These are phyloP conservation scores for Kappamyces sp. DNA, from an alignment of 192 early-diverging fungal species.

Conservation along the genomic window DNA sequence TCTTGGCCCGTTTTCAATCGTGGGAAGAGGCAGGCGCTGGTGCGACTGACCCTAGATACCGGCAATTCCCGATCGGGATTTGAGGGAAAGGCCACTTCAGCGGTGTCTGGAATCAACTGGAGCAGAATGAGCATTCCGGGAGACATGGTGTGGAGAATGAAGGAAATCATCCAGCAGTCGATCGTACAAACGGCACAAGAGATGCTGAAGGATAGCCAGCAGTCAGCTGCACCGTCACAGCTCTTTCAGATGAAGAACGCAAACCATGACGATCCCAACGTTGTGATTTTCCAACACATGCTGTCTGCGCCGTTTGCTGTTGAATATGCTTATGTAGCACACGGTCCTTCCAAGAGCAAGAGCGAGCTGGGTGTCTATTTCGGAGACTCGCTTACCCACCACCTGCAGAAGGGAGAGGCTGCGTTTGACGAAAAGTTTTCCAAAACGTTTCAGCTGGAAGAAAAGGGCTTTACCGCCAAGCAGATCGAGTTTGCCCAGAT, in stretches of 20 bases:
- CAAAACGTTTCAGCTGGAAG: constrained; percentile 54
- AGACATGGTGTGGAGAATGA: constrained; percentile 51
- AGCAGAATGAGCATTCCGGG: constrained; percentile 2
- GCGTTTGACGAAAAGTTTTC: constrained; percentile 73
- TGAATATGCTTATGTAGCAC: constrained; percentile 6
- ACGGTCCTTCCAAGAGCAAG: neutral
- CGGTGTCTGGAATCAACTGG: too few relatives aligned
- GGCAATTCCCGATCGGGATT: too few relatives aligned
- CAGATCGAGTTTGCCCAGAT: constrained; percentile 69
- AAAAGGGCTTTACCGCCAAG: constrained; percentile 55
- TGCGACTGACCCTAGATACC: too few relatives aligned
- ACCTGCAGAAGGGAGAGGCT: constrained; percentile 25
- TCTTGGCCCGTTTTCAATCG: too few relatives aligned
- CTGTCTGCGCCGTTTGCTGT: constrained; percentile 53
- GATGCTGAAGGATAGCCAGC: constrained; percentile 4
- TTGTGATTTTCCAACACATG: constrained; percentile 59
- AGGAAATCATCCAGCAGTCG: constrained; percentile 31
- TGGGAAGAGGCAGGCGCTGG: too few relatives aligned
- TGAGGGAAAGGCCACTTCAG: too few relatives aligned
- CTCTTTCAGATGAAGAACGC: constrained; percentile 9
- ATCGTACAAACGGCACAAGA: constrained; percentile 24
- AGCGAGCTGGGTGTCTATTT: constrained; percentile 1
- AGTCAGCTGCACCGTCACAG: constrained; percentile 9
- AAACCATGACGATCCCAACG: constrained; percentile 32
- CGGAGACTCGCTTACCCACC: constrained; percentile 28